phyloP scores from a whole-genome alignment of 2,329 filamentous ascomycete genomes.

The Botrytis squamosa region DNA sequence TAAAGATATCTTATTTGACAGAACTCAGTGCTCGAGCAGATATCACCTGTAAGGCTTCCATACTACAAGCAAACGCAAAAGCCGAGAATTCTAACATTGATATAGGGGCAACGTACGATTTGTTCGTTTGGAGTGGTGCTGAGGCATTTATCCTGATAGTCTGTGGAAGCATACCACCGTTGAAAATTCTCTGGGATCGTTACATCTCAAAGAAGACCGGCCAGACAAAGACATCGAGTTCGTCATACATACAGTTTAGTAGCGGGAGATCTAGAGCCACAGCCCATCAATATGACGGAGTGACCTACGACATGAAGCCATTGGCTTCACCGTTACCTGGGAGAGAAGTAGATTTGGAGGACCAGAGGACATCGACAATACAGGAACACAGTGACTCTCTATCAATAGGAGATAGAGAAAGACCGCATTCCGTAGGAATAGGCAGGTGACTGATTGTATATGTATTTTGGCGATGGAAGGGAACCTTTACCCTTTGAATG shows the following conservation, averaged over 20 bases:
- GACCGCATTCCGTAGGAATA: background rate
- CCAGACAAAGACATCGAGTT: background rate
- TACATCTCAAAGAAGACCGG: background rate
- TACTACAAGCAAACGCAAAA: background rate
- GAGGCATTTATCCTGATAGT: background rate
- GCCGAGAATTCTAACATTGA: background rate
- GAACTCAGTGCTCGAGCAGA: background rate
- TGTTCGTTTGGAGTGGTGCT: background rate
- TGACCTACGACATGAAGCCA: background rate
- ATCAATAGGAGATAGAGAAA: background rate
- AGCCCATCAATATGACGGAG: background rate
- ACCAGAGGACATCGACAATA: background rate
- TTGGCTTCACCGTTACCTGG: background rate
- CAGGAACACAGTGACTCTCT: background rate
- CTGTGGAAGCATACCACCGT: background rate
- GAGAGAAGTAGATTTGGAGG: background rate
- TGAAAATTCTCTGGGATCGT: background rate
- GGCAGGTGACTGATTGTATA: background rate
- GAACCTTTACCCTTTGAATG: background rate
- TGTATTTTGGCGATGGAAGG: background rate
- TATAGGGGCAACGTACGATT: background rate
- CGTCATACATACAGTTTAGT: background rate
- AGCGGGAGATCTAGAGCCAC: background rate
- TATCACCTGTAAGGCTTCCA: background rate
- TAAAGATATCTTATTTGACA: background rate